Conservation (phyloP, 2,329 filamentous ascomycete species). For the Aspergillus neoniger region DNA sequence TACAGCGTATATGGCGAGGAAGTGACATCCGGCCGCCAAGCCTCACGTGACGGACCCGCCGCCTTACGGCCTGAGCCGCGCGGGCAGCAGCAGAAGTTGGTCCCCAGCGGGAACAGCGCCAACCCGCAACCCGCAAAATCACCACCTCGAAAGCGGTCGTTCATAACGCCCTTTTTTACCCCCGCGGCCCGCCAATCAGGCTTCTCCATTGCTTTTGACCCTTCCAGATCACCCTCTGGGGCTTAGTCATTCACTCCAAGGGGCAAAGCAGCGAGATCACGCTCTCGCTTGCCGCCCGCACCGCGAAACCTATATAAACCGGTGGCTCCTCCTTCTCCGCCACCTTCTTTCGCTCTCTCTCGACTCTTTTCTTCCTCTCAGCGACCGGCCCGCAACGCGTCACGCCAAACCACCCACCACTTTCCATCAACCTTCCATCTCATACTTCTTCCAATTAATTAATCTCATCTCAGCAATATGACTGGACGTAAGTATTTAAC, state of each 20-base stretch:
- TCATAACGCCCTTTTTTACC: constrained; percentile 43
- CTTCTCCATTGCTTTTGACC: constrained; percentile 25
- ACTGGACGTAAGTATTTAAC: constrained; percentile 43
- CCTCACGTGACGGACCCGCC: constrained; percentile 23
- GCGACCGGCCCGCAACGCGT: constrained; percentile 21
- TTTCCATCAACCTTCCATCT: constrained; percentile 24
- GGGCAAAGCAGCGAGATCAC: constrained; percentile 19
- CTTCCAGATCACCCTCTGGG: constrained; percentile 24
- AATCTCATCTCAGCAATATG: constrained; percentile 30
- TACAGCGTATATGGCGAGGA: background rate
- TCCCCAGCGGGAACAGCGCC: constrained; percentile 8
- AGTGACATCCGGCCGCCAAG: background rate
- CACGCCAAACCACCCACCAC: constrained; percentile 13
- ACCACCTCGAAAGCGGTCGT: constrained; percentile 39
- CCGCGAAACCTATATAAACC: constrained; percentile 34
- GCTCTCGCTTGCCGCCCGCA: constrained; percentile 23
- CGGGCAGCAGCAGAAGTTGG: background rate
- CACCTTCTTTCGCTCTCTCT: constrained; percentile 19
- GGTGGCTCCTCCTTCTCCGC: constrained; percentile 18
- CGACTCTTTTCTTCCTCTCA: constrained; percentile 19
- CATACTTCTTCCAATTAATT: constrained; percentile 9
- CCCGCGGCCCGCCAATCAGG: constrained; percentile 38
- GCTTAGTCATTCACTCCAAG: constrained; percentile 30
- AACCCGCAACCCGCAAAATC: constrained; percentile 22
- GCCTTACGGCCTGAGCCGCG: background rate